Evolutionary conservation across 2,329 filamentous ascomycete species (phyloP), one percentile per base, ranked within the genome.

Genomic region (Trichoderma sp.): DNA sequence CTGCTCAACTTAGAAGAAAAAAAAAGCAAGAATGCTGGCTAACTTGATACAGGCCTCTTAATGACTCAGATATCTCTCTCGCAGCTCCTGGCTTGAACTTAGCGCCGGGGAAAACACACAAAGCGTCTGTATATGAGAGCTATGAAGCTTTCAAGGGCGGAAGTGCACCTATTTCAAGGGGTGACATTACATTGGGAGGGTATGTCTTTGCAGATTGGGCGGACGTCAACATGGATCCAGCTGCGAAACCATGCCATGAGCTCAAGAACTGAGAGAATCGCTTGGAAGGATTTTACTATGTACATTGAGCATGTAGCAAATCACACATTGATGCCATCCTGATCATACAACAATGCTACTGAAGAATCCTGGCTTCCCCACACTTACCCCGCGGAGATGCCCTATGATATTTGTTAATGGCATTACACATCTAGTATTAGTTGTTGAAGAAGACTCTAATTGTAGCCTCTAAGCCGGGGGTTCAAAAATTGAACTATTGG

Each of bases 221-320:
- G 12, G 23, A 28, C 3, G 50, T 55, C 50, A 28, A 28, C 50
- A 28, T 28, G 23, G 50, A 28, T 26, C 23, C 50, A 55, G 50
- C 50, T 26, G 50, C 50, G 6, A 17, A 55, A 12, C 7, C 7
- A 28, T 55, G 53, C 23, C 53, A 57, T 57, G 13, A 17, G 15
- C 23, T 13, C 0, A 28, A 28, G 13, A 15, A 57, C 7, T 1
- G 89, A 93, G n/a, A n/a, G 4, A 50, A 13, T 23, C 9, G 11
- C 5, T 23, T 23, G 43, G 20, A 20, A 12, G 43, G 4, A 20
- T 20, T 50, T 20, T 23, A 20, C 9, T 50, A 20, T 50, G 9
- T 20, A 20, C 9, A 3, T 20, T 50, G n/a, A 20, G n/a, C 43
- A 20, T 23, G 47, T 20, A 20, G 9, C 4, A 50, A 50, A 12